Percentiles rank a stretch among this genome's conserved stretches.
Evolutionary conservation across 768 basidiomycete species (phyloP).

Genomic region (Mycena galericulata): DNA sequence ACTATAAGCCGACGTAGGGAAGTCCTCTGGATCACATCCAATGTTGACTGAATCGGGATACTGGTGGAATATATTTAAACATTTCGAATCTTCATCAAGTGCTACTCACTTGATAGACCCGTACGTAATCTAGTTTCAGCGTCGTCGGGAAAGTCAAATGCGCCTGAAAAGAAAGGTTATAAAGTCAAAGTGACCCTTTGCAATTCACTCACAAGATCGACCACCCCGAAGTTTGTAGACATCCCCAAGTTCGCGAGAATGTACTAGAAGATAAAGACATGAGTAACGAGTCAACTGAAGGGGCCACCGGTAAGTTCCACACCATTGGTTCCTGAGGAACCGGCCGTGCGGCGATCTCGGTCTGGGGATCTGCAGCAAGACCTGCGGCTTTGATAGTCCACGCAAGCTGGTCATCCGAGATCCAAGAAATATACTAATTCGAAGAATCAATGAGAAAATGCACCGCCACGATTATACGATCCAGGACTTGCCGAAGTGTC

Average conservation of each 20-base stretch:
- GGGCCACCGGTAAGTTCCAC: slow-evolving; percentile 23
- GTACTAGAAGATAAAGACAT: slow-evolving; percentile 45
- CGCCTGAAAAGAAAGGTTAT: too few species aligned
- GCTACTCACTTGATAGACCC: slow-evolving; percentile 45
- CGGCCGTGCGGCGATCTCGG: slow-evolving; percentile 62
- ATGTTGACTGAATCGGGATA: slow-evolving; percentile 62
- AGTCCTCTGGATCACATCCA: slow-evolving; percentile 72
- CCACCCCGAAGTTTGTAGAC: slow-evolving; percentile 40
- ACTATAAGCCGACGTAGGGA: slow-evolving; percentile 72
- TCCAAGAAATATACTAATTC: slow-evolving; percentile 72
- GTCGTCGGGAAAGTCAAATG: slow-evolving; percentile 62
- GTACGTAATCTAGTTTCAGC: slow-evolving; percentile 69
- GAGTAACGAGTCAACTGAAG: background rate
- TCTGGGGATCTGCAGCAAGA: slow-evolving; percentile 60
- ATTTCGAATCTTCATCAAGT: too few species aligned
- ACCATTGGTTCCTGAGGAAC: slow-evolving; percentile 81
- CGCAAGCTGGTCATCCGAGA: slow-evolving; percentile 61
- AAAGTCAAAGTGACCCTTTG: too few species aligned
- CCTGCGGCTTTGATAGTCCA: slow-evolving; percentile 73
- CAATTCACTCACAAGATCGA: slow-evolving; percentile 41
- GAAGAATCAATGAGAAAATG: slow-evolving; percentile 12
- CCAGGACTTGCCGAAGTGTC: slow-evolving; percentile 2
- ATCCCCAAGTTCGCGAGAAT: slow-evolving; percentile 66
- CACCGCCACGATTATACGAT: background rate
- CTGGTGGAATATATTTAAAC: too few species aligned